Conservation (phyloP, 208 protist species). For the Paratrypanosoma confusum region DNA sequence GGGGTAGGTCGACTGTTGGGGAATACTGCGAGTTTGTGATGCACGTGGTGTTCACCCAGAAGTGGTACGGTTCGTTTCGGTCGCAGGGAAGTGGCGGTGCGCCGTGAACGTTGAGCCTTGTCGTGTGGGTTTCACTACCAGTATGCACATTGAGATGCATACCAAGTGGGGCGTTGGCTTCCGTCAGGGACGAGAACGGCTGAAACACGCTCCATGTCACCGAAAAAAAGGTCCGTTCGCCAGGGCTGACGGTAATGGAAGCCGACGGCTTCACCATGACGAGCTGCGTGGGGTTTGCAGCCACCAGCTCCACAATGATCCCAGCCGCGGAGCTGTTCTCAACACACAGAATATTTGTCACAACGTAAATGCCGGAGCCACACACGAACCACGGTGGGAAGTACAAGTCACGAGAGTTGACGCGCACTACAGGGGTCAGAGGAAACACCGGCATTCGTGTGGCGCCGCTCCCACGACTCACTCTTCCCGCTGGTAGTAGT, state of each 20-base stretch:
- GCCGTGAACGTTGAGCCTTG: constrained; percentile 21
- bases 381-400: constrained; percentile 36
- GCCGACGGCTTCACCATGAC: constrained; percentile 6
- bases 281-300: constrained; percentile 8
- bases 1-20: constrained; percentile 7
- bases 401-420: constrained; percentile 19
- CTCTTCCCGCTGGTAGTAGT: too few relatives aligned
- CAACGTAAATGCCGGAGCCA: constrained; percentile 33
- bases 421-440: neutral
- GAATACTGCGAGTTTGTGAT: constrained; percentile 29
- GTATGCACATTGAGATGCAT: constrained; percentile 27
- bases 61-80: constrained; percentile 19
- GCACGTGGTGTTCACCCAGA: constrained; percentile 45
- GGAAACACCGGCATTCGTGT: neutral
- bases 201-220: constrained; percentile 46
- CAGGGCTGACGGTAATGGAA: neutral
- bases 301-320: constrained; percentile 28
- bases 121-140: constrained; percentile 15
- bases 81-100: constrained; percentile 15
- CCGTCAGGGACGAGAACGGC: constrained; percentile 12
- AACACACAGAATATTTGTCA: constrained; percentile 55
- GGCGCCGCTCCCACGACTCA: too few relatives aligned
- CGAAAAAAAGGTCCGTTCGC: constrained; percentile 18
- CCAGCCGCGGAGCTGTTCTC: constrained; percentile 25
- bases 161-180: constrained; percentile 6